Evolutionary conservation across 768 basidiomycete genomes (phyloP), one percentile per base, ranked within the genome.

Genomic region (Psilocybe azurescens): DNA sequence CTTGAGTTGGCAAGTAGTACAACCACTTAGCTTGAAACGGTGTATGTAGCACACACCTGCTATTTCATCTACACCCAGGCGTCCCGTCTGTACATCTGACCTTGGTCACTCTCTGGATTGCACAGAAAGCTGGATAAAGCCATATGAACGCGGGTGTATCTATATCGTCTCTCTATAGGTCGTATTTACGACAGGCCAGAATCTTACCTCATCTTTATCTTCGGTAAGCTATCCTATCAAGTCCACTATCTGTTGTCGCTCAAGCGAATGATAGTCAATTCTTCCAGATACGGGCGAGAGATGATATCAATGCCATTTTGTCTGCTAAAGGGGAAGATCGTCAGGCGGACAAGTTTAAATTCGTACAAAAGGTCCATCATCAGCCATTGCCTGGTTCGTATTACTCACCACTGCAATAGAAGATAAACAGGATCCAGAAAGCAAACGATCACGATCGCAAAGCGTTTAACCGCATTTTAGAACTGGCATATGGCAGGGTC

Each of bases 401-500:
- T 50, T 54, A 57, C 53, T 38, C 13, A 24, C 54, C 51, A 46
- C 48, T 14, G 5, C 3, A 39, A 6, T 65, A 93, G 91, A 84
- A 81, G 53, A 70, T 88, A 64, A 77, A 75, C 52, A 82, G 74
- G 59, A 71, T 94, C 16, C 73, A 79, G 67, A 77, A 73, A 49
- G 90, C 90, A 9, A 89, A 86, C 67, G 63, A 67, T 3, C 84
- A 87, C 3, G 69, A 81, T 39, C 65, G 67, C 51, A 70, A 77
- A 58, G 83, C 86, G 33, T 89, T 91, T 66, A 76, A 77, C 30
- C 80, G 82, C 64, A 68, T 93, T 30, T 76, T 94, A 16, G 83
- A 88, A 65, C 67, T 87, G 30, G 92, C 92, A 29, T 94, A 93
- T 73, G 92, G 91, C 32, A 81, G 92, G 61, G 86, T 84, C 65